Evolutionary conservation across 2,329 filamentous ascomycete species (phyloP).

Genomic region (Fusarium liriodendri): DNA sequence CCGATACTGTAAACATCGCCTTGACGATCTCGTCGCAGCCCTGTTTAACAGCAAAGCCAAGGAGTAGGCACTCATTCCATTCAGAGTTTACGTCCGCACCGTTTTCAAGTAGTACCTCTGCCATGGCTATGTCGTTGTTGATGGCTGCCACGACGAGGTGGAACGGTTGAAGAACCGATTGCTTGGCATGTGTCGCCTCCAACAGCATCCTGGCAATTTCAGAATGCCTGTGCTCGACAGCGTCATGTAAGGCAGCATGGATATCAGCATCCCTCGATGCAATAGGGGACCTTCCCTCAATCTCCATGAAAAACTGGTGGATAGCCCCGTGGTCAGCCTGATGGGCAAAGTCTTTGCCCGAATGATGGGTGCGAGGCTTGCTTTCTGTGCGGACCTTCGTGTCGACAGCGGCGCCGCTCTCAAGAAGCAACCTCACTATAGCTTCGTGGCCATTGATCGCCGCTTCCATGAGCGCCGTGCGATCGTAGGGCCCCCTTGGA

Average conservation of each 20-base stretch:
- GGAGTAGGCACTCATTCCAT: neutral
- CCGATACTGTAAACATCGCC: neutral
- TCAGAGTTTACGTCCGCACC: neutral
- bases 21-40: neutral
- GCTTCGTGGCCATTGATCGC: neutral
- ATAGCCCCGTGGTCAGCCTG: neutral
- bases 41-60: neutral
- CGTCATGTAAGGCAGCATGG: neutral
- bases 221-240: neutral
- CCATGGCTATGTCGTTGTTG: neutral
- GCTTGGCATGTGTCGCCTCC: neutral
- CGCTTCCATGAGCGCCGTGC: neutral
- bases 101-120: neutral
- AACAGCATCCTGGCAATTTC: neutral
- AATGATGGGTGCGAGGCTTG: neutral
- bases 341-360: neutral
- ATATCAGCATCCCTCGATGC: neutral
- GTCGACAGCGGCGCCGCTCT: neutral
- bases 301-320: too few species aligned
- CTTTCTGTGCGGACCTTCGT: neutral
- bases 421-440: neutral
- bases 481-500: neutral
- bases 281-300: neutral
- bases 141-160: neutral
- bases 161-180: neutral